Base-by-base conservation (phyloP, 31 red algal species). In the Porphyra umbilicalis region DNA sequence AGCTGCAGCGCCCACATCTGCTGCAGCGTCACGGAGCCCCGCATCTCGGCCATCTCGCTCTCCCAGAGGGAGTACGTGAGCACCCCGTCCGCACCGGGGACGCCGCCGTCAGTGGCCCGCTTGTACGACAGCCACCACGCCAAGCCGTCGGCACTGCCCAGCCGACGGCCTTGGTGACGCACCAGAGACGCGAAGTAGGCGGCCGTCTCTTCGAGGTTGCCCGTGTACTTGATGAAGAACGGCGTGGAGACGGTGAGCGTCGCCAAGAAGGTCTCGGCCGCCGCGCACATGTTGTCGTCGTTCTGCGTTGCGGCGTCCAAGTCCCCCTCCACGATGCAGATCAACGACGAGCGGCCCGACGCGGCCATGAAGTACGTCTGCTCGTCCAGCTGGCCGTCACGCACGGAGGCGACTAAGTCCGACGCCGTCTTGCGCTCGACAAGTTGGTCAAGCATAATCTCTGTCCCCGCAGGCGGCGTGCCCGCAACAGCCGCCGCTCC, bases 361-460 rank as follows among this genome's bases (percentile, higher is more conserved):
- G 84, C 40, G 29, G 77, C 76, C 79, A 95, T 38, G 42, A 87
- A 81, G 82, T 82, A 95, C 35, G 89, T 36, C 76, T 95, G 93
- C 38, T 75, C 80, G 6, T 77, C 30, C 29, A 91, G 80, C 5
- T 88, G 80, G 14, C 88, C 90, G 75, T 95, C 93, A 38, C 79
- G 20, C 79, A 95, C 76, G 2, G 93, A 95, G 0, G 35, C 77
- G 36, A 33, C 89, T 33, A 85, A 87, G 77, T 95, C 93, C 18
- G 81, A 77, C 7, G 86, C 46, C 15, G 89, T 90, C 75, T 95
- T 95, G 33, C 93, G 76, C 81, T 95, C 93, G 75, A 95, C 80
- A 16, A 95, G 35, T 42, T 95, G 87, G 38, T 95, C 93, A 13
- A 95, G 35, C 20, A 95, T 82, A n/a, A 89, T 78, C 71, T 93